Evolutionary conservation across 129 eudicot genomes (phyloP).

Genomic region (Kitagawia praeruptora): DNA sequence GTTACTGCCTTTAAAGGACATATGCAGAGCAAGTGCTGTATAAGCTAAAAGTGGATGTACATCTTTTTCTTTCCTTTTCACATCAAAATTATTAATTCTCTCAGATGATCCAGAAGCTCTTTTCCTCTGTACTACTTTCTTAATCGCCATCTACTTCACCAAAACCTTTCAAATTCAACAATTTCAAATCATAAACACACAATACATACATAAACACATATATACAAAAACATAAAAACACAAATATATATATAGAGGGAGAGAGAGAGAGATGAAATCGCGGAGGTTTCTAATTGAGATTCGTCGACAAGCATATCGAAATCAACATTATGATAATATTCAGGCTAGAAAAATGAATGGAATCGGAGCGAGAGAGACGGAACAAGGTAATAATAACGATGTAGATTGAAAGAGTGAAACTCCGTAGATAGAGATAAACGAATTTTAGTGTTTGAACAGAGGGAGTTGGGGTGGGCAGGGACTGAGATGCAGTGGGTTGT

Average conservation of each 20-base stretch:
- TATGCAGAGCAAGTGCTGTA: constrained; percentile 56
- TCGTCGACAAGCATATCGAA: background rate
- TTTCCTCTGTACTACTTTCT: constrained; percentile 45
- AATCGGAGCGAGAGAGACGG: background rate
- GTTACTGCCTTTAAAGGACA: constrained; percentile 33
- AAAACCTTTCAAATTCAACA: background rate
- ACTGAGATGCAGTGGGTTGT: too few species aligned
- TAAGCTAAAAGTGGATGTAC: constrained; percentile 49
- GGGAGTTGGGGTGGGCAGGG: too few species aligned
- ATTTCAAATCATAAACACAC: background rate
- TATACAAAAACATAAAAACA: background rate
- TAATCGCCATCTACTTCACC: constrained; percentile 34
- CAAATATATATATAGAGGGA: background rate
- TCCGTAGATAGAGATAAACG: background rate
- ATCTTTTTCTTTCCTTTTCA: too few species aligned
- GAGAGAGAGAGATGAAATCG: background rate
- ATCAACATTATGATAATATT: background rate
- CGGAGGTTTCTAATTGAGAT: background rate
- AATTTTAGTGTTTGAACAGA: too few species aligned
- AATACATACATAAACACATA: background rate
- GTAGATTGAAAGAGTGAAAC: background rate
- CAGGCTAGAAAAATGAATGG: background rate
- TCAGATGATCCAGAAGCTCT: constrained; percentile 56
- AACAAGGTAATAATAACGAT: background rate
- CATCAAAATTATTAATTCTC: too few species aligned